These are phyloP conservation scores for Bryoerythrophyllum caledonicum DNA, from an alignment of 225 moss, liverwort and hornwort genomes.

Conservation along the genomic window DNA sequence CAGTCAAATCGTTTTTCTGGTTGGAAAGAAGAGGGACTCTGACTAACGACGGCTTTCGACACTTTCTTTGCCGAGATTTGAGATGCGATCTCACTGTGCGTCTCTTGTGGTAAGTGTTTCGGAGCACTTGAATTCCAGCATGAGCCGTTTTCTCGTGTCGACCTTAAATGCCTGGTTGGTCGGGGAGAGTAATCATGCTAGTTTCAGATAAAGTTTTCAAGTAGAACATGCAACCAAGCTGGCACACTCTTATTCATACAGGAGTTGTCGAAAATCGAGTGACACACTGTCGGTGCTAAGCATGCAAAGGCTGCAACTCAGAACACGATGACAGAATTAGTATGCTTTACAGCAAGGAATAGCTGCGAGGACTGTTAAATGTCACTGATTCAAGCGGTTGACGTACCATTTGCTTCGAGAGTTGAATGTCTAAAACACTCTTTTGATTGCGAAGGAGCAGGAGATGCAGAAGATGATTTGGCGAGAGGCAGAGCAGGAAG, in stretches of 20 bases:
- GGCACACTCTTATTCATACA: neutral
- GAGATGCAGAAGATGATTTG: neutral
- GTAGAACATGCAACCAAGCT: neutral
- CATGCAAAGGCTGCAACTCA: neutral
- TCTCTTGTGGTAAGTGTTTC: conserved; percentile 43
- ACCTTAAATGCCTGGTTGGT: neutral
- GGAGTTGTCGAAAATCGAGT: neutral
- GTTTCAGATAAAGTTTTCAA: neutral
- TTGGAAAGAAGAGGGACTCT: conserved; percentile 24
- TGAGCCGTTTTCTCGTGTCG: neutral
- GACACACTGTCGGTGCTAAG: neutral
- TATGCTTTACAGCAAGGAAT: neutral
- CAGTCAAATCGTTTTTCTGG: conserved; percentile 1
- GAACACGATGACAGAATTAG: neutral
- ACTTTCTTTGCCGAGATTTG: conserved; percentile 27
- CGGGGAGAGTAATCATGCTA: neutral
- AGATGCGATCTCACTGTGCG: conserved; percentile 20
- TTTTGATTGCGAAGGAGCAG: conserved; percentile 25
- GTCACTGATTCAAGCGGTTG: neutral
- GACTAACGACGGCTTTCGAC: conserved; percentile 4
- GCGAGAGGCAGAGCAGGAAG: conserved; percentile 3
- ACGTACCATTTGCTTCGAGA: neutral
- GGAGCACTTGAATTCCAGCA: neutral
- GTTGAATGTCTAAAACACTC: neutral
- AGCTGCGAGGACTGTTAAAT: neutral